These are phyloP conservation scores for Kwoniella bestiolae DNA, from an alignment of 768 basidiomycete species.

Conservation along the genomic window DNA sequence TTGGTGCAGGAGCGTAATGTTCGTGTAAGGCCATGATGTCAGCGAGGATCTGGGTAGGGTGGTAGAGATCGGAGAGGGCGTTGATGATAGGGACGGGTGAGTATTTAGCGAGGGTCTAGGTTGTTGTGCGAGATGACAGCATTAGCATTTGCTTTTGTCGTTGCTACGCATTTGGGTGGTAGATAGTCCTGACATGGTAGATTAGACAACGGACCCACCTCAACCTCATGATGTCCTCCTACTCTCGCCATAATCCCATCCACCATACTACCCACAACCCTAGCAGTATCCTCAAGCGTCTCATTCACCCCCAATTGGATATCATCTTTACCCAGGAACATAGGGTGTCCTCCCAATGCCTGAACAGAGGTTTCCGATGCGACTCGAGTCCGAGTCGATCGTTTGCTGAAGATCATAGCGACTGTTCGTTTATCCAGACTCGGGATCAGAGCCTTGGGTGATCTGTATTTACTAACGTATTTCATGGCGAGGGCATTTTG, in stretches of 20 bases:
- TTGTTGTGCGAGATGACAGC: too few relatives aligned
- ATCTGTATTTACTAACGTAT: constrained; percentile 42
- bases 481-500: constrained; percentile 64
- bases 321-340: constrained; percentile 87
- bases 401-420: constrained; percentile 88
- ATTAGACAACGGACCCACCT: constrained; percentile 64
- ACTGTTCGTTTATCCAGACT: constrained; percentile 69
- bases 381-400: constrained; percentile 88
- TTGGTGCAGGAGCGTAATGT: constrained; percentile 57
- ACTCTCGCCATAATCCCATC: constrained; percentile 97
- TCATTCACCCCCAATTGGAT: constrained; percentile 98
- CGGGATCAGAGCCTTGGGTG: constrained; percentile 2
- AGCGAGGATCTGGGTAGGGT: constrained; percentile 93
- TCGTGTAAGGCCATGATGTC: constrained; percentile 90
- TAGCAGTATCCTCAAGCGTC: constrained; percentile 76
- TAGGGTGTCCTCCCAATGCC: constrained; percentile 81
- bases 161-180: background rate
- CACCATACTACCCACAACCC: constrained; percentile 91
- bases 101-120: constrained; percentile 87
- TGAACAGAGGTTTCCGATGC: constrained; percentile 80
- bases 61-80: constrained; percentile 92
- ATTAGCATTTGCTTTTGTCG: too few relatives aligned
- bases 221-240: constrained; percentile 87
- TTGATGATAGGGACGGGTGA: constrained; percentile 94
- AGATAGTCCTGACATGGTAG: too few relatives aligned